A percentile compares a stretch with the other conserved stretches of the same genome.
These are phyloP conservation scores for Sabuloglossum arenarium DNA, from an alignment of 495 filamentous ascomycete species.

Conservation along the genomic window DNA sequence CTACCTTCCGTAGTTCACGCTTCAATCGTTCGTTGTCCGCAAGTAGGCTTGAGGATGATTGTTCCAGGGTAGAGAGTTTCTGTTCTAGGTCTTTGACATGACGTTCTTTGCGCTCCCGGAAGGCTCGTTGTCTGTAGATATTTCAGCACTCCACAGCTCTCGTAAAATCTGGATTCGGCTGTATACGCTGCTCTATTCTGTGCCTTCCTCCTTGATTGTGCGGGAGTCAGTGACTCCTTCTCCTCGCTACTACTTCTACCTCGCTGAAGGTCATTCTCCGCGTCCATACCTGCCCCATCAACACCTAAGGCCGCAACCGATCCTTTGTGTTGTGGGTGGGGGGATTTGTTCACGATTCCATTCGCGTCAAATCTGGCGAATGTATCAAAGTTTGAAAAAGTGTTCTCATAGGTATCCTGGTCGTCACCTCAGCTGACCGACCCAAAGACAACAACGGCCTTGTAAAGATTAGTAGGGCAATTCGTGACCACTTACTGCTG, in stretches of 20 bases:
- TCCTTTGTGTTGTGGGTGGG: background rate
- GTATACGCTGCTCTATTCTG: slow-evolving; percentile 94
- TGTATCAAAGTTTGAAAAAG: background rate
- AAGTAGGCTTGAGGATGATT: slow-evolving; percentile 28
- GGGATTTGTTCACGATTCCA: background rate
- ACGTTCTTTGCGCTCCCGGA: slow-evolving; percentile 88
- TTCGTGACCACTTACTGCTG: background rate
- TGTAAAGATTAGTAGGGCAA: background rate
- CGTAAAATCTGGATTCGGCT: slow-evolving; percentile 3
- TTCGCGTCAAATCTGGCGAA: slow-evolving; percentile 1
- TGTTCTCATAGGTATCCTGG: background rate
- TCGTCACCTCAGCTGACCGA: background rate
- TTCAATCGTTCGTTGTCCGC: slow-evolving; percentile 72
- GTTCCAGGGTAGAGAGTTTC: slow-evolving; percentile 57
- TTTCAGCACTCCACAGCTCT: background rate
- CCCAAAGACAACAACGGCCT: too few species aligned
- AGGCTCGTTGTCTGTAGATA: slow-evolving; percentile 62
- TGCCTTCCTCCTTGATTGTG: slow-evolving; percentile 73
- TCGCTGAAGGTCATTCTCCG: background rate
- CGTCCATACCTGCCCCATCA: background rate
- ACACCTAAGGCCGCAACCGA: background rate
- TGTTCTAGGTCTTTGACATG: slow-evolving; percentile 84
- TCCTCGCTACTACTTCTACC: slow-evolving; percentile 33
- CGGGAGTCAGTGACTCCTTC: slow-evolving; percentile 51
- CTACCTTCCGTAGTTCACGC: slow-evolving; percentile 56